Conservation (phyloP, 2,329 filamentous ascomycete species). For the Pochonia chlamydosporia region DNA sequence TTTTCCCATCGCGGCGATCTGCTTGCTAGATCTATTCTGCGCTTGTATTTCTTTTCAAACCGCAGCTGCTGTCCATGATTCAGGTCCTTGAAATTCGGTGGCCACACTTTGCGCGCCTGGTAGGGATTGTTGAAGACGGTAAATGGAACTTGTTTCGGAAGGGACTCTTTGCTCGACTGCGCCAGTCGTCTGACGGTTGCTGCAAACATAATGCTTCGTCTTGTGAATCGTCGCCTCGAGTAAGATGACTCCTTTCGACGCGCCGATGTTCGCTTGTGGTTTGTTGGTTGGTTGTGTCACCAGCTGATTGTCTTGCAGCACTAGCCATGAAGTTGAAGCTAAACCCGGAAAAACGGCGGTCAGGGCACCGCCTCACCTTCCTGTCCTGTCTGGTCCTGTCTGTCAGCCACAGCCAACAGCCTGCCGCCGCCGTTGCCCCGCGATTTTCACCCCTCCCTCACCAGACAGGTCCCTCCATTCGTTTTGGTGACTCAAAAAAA, state of each 20-base stretch:
- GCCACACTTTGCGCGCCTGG: conserved; percentile 68
- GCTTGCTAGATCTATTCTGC: conserved; percentile 57
- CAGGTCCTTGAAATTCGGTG: conserved; percentile 67
- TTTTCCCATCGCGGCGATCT: conserved; percentile 60
- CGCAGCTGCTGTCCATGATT: conserved; percentile 68
- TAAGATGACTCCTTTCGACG: neutral
- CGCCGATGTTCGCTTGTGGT: neutral
- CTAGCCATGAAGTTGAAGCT: conserved; percentile 3
- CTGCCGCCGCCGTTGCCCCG: conserved; percentile 22
- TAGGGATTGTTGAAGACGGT: conserved; percentile 49
- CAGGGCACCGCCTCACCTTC: neutral
- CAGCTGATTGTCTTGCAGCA: neutral
- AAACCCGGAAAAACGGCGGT: conserved; percentile 1
- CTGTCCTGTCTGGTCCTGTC: too few relatives aligned
- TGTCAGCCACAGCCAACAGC: conserved; percentile 11
- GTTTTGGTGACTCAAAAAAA: conserved; percentile 25
- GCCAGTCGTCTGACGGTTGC: conserved; percentile 28
- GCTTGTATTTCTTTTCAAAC: conserved; percentile 73
- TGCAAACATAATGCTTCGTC: conserved; percentile 24
- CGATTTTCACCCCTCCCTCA: conserved; percentile 30
- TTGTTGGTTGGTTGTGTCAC: neutral
- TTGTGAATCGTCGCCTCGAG: neutral
- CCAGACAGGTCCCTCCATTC: conserved; percentile 5
- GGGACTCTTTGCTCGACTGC: conserved; percentile 21
- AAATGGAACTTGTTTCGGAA: conserved; percentile 21